Percentiles rank a stretch among this genome's conserved stretches.
phyloP scores from a whole-genome alignment of 75 land plant genomes.

The Cryptomeria japonica region DNA sequence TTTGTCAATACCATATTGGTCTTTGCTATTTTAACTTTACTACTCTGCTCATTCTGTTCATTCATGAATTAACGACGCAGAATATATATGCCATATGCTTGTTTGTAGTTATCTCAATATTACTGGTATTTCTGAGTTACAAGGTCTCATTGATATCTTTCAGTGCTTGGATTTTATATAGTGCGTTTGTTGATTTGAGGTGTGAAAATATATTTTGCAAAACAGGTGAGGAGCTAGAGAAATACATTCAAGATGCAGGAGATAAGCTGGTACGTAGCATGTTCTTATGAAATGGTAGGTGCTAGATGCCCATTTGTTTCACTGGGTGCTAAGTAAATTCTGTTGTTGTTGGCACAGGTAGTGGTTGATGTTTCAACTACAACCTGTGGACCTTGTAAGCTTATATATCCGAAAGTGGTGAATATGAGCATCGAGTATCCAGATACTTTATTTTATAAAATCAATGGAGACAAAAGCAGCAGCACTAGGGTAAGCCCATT shows the following conservation, averaged over 20 bases:
- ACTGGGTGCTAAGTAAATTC: not conserved
- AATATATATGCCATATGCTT: not conserved
- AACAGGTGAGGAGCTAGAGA: constrained; percentile 24
- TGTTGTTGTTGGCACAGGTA: constrained; percentile 22
- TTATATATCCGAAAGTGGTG: constrained; percentile 44
- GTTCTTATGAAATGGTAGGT: not conserved
- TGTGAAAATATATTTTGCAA: not conserved
- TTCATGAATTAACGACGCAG: not conserved
- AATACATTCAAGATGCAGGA: constrained; percentile 20
- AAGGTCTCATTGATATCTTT: not conserved
- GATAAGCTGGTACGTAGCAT: constrained; percentile 29
- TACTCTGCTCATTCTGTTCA: not conserved
- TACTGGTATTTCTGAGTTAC: not conserved
- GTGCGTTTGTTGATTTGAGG: not conserved
- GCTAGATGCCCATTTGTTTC: not conserved
- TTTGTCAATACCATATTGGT: not conserved
- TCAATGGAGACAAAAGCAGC: constrained; percentile 32
- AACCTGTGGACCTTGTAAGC: constrained; percentile 48
- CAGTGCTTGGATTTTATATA: not conserved
- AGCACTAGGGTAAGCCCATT: constrained; percentile 29
- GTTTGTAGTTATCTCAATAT: not conserved
- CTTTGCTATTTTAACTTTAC: not conserved
- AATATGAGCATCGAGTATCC: constrained; percentile 46
- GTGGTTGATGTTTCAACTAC: constrained; percentile 43
- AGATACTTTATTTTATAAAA: constrained; percentile 41